These are phyloP conservation scores for Gracilaria caudata DNA, from an alignment of 23 red algal species.

Conservation along the genomic window DNA sequence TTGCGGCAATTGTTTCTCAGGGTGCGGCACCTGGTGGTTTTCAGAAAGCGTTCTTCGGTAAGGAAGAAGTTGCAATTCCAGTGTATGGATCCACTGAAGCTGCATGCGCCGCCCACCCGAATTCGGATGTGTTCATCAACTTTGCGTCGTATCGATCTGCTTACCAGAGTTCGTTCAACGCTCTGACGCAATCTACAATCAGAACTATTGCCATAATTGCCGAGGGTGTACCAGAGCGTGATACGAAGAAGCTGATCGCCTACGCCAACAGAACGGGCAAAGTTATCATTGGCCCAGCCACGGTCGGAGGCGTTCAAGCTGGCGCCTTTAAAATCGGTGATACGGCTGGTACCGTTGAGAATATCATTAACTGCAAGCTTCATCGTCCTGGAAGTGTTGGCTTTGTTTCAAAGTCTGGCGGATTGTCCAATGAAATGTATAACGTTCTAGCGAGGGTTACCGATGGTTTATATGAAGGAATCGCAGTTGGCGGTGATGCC, in stretches of 20 bases:
- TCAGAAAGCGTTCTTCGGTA: slow-evolving; percentile 97
- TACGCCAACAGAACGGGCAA: slow-evolving; percentile 66
- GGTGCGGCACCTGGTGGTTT: slow-evolving; percentile 90
- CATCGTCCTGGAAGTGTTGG: slow-evolving; percentile 96
- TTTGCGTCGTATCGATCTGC: slow-evolving; percentile 95
- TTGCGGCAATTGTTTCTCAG: slow-evolving; percentile 92
- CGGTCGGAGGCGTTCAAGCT: slow-evolving; percentile 95
- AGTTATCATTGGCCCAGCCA: slow-evolving; percentile 96
- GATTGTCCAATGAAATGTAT: slow-evolving; percentile 99
- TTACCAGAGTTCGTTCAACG: slow-evolving; percentile 76
- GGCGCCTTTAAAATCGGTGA: slow-evolving; percentile 98
- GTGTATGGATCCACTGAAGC: slow-evolving; percentile 86
- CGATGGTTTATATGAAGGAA: slow-evolving; percentile 95
- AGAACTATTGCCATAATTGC: slow-evolving; percentile 94
- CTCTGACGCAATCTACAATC: slow-evolving; percentile 71
- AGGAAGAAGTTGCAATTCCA: slow-evolving; percentile 90
- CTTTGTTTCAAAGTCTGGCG: slow-evolving; percentile 98
- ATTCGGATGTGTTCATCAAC: slow-evolving; percentile 94
- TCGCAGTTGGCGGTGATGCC: slow-evolving; percentile 97
- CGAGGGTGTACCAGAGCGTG: slow-evolving; percentile 94
- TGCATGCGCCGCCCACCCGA: slow-evolving; percentile 78
- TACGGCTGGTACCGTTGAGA: slow-evolving; percentile 96
- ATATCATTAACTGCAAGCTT: slow-evolving; percentile 92
- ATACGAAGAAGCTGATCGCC: slow-evolving; percentile 87
- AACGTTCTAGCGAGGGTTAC: slow-evolving; percentile 89